Conservation (phyloP, 108 stramenopile species). For the Ochromonas danica region DNA sequence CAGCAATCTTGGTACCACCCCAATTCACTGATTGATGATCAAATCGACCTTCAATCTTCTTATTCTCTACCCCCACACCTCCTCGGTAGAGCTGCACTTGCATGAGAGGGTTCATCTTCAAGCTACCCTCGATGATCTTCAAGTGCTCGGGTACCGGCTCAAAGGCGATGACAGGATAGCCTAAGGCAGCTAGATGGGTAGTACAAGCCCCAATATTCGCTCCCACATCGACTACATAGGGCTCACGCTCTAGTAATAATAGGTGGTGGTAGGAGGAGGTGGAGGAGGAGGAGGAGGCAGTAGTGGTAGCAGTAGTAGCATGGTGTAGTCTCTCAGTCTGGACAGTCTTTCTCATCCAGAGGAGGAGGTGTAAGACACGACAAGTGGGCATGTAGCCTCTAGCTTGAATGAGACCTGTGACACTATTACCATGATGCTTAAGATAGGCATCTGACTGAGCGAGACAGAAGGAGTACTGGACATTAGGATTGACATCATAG, state of each 20-base stretch:
- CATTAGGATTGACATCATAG: no score
- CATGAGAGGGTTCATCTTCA: neutral
- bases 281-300: no score
- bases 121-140: neutral
- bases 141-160: constrained; percentile 6
- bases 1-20: neutral
- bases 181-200: constrained; percentile 1
- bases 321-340: no score
- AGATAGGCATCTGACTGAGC: neutral
- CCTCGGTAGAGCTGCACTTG: neutral
- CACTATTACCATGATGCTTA: neutral
- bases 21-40: neutral
- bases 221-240: constrained; percentile 9
- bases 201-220: neutral
- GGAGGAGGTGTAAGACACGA: neutral
- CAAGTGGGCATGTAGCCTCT: constrained; percentile 20
- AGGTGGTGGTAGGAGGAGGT: no score
- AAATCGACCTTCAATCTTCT: neutral
- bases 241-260: no score
- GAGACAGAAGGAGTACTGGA: no score
- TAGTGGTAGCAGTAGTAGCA: no score
- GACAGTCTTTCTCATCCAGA: neutral
- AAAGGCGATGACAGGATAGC: neutral
- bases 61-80: neutral
- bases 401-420: neutral